Evolutionary conservation across 1,139 yeast genomes (phyloP), one percentile per base, ranked within the genome.

Genomic region (Saccharomyces hybrid): DNA sequence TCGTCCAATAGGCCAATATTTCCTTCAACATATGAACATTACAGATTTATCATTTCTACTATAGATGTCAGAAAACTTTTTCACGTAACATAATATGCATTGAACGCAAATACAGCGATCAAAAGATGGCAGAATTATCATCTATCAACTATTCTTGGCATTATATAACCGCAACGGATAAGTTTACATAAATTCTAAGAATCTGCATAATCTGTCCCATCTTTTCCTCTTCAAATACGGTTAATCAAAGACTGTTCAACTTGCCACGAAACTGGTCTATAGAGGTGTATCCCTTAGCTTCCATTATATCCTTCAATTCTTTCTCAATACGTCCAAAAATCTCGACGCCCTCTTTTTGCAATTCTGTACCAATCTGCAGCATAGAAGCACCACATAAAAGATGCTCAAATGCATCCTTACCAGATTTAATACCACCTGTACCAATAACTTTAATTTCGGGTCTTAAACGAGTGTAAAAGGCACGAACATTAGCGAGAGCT

Each of bases 241-340:
- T n/a, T n/a, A n/a, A 28, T 48, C 50, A 61, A 47, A 63, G 30
- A 49, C 62, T 59, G 38, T 55, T 58, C 46, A 65, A 56, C 51
- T 63, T 63, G n/a, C 69, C 69, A 49, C 68, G 65, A 55, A 65
- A 64, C n/a, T 65, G 65, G 13, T 63, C 68, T 41, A 65, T 65
- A 3, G 61, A 54, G 14, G 57, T 59, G 49, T 65, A 65, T n/a
- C 68, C 68, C 51, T 64, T 65, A 46, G 55, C 54, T 3, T 57
- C 54, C 66, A 65, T 62, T n/a, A 65, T 59, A 11, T 58, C 63
- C 48, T 51, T 56, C 49, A 65, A 52, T 52, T 65, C 68, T 13
- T 42, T 52, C 23, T 56, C 60, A 28, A 65, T 48, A 48, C 67
- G 60, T 6, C 57, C 65, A 53, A 65, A 65, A n/a, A 64, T 57